Percentiles rank a stretch among this genome's conserved stretches.
Conservation (phyloP, 345 rosid genomes). For the Eucalyptus lansdowneana region DNA sequence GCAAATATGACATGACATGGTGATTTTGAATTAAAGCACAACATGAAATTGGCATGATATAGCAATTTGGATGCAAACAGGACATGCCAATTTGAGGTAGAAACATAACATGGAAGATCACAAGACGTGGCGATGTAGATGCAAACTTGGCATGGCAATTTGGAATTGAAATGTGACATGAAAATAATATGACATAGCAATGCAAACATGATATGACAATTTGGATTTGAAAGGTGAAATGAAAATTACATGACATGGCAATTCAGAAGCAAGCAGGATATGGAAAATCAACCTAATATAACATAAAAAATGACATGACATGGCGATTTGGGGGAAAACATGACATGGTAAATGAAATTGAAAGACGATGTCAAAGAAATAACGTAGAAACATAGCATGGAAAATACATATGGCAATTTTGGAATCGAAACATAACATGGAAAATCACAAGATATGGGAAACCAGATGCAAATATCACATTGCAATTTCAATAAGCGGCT, state of each 20-base stretch:
- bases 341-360: not conserved
- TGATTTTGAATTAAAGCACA: not conserved
- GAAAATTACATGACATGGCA: not conserved
- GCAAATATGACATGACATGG: not conserved
- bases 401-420: not conserved
- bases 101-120: not conserved
- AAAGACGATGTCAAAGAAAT: not conserved
- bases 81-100: not conserved
- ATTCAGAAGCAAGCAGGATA: accelerated
- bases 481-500: not conserved
- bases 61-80: not conserved
- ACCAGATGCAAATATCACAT: not conserved
- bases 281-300: not conserved
- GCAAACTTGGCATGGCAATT: not conserved
- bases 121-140: not conserved
- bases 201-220: not conserved
- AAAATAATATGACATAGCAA: not conserved
- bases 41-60: not conserved
- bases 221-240: not conserved
- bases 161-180: not conserved
- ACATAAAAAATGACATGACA: not conserved
- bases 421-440: not conserved
- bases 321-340: not conserved
- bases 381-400: not conserved
- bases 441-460: not conserved